Base-by-base conservation (phyloP, 345 rosid species). In the Hibiscus tridactylites region DNA sequence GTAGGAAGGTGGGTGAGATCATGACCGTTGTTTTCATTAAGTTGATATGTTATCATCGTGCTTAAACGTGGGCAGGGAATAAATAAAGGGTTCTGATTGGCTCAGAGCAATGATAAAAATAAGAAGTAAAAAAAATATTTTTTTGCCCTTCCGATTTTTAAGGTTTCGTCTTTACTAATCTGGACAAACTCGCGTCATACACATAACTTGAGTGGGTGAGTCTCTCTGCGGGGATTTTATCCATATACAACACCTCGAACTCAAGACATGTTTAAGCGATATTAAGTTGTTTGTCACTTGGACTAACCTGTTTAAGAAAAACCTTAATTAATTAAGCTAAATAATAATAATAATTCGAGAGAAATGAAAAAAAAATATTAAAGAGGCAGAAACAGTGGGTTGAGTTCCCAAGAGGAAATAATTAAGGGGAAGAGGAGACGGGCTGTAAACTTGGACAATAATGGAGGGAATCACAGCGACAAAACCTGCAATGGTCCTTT, bases 21-120 rank as follows among this genome's bases (percentile, higher is more conserved):
- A 68, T 5, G 69, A 58, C 88, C 84, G 81, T 88, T 57, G 24
- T n/a, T 52, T 76, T 26, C 61, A 39, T 39, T 19, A 24, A 66
- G 83, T 71, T 82, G 86, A 86, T 88, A 88, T 88, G 93, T 81
- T 81, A 76, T 33, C 42, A 73, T 88, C 89, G 81, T 86, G 93
- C 88, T 65, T 68, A 75, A 88, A 85, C 89, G 90, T 85, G 89
- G 88, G 74, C 5, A 50, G 59, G 76, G 79, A 83, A 85, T 84
- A 82, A 75, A 75, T 70, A 74, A 76, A 73, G 70, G 78, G 75
- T 71, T 33, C 71, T 80, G 84, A 72, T 77, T 71, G 75, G 79
- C 42, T 37, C 9, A 37, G 31, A 28, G 31, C 2, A 28, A 2
- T 28, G 31, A 28, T 33, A 33, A 3, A 11, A 2, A 42, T 7